Conservation (phyloP, 2,329 filamentous ascomycete genomes). For the Sporothrix globosa region DNA sequence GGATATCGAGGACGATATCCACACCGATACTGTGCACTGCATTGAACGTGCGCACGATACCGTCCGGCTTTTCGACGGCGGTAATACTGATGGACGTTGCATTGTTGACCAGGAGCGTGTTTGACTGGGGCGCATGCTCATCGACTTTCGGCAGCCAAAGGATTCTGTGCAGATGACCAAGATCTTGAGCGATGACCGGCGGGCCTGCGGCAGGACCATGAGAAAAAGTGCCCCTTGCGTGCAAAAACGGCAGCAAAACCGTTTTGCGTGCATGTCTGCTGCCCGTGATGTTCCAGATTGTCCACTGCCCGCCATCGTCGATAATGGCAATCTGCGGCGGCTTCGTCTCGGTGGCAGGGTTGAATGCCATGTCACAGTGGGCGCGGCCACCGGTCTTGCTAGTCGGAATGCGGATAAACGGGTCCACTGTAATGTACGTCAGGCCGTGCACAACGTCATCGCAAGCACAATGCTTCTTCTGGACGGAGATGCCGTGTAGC, state of each 20-base stretch:
- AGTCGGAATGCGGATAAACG: conserved; percentile 56
- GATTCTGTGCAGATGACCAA: conserved; percentile 32
- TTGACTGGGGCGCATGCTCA: neutral
- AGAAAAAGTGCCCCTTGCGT: conserved; percentile 47
- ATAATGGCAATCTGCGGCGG: conserved; percentile 67
- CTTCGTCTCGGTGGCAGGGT: conserved; percentile 53
- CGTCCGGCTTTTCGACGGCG: conserved; percentile 36
- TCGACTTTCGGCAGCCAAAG: conserved; percentile 28
- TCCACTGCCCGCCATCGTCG: conserved; percentile 68
- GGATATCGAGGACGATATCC: conserved; percentile 60
- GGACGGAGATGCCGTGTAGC: conserved; percentile 48
- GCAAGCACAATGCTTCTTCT: conserved; percentile 26
- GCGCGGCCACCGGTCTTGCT: conserved; percentile 56
- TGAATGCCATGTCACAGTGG: conserved; percentile 68
- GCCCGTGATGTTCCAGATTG: conserved; percentile 62
- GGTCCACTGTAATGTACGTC: conserved; percentile 60
- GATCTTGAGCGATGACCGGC: neutral
- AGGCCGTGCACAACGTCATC: conserved; percentile 40
- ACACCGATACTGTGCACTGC: conserved; percentile 40
- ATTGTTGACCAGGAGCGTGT: conserved; percentile 41
- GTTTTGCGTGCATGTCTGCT: conserved; percentile 44
- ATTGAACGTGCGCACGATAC: conserved; percentile 26
- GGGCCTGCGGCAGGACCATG: neutral
- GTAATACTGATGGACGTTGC: conserved; percentile 40
- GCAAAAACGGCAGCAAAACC: conserved; percentile 41